Percentiles rank a stretch among this genome's conserved stretches.
Evolutionary conservation across 2,329 filamentous ascomycete genomes (phyloP).

Genomic region (Coniochaeta pulveracea): DNA sequence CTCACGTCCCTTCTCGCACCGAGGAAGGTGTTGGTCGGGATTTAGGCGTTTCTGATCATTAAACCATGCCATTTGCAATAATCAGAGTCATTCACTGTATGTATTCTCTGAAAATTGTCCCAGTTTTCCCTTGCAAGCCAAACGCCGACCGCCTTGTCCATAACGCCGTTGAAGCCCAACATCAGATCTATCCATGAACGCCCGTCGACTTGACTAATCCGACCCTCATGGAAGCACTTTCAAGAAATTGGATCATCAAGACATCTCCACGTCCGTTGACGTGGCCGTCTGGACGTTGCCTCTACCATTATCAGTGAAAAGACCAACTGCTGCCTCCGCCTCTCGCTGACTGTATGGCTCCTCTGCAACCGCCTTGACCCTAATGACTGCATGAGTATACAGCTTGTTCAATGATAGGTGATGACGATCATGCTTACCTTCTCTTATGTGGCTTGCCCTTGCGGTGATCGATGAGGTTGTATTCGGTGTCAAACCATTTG

Average conservation of each 20-base stretch:
- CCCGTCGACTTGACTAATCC: constrained; percentile 19
- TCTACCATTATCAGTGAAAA: constrained; percentile 62
- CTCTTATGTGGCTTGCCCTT: constrained; percentile 92
- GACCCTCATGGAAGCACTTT: neutral
- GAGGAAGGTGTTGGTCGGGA: too few species aligned
- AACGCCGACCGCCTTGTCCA: constrained; percentile 18
- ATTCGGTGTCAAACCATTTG: constrained; percentile 88
- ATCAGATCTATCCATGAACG: constrained; percentile 21
- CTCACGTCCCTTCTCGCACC: too few species aligned
- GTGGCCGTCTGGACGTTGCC: neutral
- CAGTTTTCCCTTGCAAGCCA: constrained; percentile 19
- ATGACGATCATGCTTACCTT: constrained; percentile 40
- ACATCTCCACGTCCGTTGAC: constrained; percentile 28
- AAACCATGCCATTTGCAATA: too few species aligned
- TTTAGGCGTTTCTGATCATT: too few species aligned
- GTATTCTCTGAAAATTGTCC: too few species aligned
- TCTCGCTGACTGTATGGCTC: constrained; percentile 80
- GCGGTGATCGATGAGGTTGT: constrained; percentile 62
- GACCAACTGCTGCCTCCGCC: constrained; percentile 68
- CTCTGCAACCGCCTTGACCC: constrained; percentile 71
- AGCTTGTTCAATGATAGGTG: neutral
- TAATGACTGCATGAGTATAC: constrained; percentile 23
- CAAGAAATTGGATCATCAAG: constrained; percentile 12
- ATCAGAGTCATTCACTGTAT: too few species aligned
- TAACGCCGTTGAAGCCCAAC: constrained; percentile 21